phyloP scores from a whole-genome alignment of 768 basidiomycete genomes.

The Lactarius akahatsu region DNA sequence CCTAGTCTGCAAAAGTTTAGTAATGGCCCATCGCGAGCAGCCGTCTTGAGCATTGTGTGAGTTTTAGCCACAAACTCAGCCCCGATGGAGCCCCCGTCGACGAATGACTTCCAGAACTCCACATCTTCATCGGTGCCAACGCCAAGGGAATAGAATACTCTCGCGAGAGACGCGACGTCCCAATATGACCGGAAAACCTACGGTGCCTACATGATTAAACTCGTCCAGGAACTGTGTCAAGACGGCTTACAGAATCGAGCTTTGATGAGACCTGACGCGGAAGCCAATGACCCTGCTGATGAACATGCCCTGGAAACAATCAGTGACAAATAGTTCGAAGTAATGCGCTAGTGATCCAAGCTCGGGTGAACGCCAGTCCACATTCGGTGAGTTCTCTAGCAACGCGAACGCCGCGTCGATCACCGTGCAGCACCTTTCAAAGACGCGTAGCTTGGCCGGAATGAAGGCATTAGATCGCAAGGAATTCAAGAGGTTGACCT shows the following conservation, averaged over 20 bases:
- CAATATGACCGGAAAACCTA: constrained; percentile 3
- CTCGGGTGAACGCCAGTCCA: constrained; percentile 18
- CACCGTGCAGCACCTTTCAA: constrained; percentile 9
- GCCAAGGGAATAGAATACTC: background rate
- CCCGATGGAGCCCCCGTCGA: constrained; percentile 6
- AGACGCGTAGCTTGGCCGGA: background rate
- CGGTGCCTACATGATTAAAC: background rate
- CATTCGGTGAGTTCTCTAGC: background rate
- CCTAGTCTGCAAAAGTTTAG: constrained; percentile 17
- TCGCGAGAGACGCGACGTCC: constrained; percentile 16
- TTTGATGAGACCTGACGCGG: constrained; percentile 1
- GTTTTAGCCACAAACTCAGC: background rate
- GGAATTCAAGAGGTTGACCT: constrained; percentile 6
- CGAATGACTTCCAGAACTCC: constrained; percentile 1
- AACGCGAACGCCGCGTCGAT: background rate
- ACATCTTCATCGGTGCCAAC: background rate
- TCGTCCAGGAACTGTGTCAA: background rate
- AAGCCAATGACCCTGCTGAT: background rate
- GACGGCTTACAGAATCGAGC: constrained; percentile 1
- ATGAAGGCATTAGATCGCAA: background rate
- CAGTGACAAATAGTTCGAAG: constrained; percentile 2
- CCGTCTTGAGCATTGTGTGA: background rate
- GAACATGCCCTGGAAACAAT: constrained; percentile 11
- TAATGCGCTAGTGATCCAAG: constrained; percentile 3
- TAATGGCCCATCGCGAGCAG: constrained; percentile 11